Evolutionary conservation across 352 stramenopile species (phyloP).

Genomic region (Phytophthora syringae): DNA sequence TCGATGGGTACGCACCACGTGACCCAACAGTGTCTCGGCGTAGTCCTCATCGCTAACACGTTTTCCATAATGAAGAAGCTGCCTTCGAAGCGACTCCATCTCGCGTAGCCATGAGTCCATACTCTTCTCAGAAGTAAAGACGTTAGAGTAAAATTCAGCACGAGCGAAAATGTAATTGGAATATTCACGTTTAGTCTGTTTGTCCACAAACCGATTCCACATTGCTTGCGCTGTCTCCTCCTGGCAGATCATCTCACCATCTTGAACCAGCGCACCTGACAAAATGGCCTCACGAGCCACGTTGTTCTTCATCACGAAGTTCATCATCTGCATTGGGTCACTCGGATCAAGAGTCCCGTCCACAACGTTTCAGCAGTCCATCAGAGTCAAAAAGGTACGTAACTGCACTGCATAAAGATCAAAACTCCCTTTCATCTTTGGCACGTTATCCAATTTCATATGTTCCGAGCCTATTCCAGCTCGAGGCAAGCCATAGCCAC

Average conservation of each 20-base stretch:
- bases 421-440: not conserved
- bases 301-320: not conserved
- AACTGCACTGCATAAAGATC: constrained; percentile 1
- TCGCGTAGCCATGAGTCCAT: constrained; percentile 11
- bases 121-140: constrained; percentile 4
- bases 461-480: not conserved
- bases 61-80: constrained; percentile 18
- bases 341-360: constrained; percentile 7
- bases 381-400: constrained; percentile 3
- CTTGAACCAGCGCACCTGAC: not conserved
- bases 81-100: constrained; percentile 7
- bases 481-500: not conserved
- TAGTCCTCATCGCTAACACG: constrained; percentile 9
- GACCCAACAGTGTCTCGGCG: constrained; percentile 5
- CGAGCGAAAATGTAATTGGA: constrained; percentile 16
- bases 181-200: constrained; percentile 22
- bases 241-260: constrained; percentile 17
- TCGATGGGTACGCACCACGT: constrained; percentile 7
- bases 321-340: not conserved
- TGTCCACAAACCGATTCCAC: constrained; percentile 12
- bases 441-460: constrained; percentile 3
- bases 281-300: not conserved
- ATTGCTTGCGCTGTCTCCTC: constrained; percentile 3
- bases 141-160: constrained; percentile 15
- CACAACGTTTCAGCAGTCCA: constrained; percentile 16